phyloP scores from a whole-genome alignment of 495 filamentous ascomycete genomes.

The Aspergillus mulundensis region DNA sequence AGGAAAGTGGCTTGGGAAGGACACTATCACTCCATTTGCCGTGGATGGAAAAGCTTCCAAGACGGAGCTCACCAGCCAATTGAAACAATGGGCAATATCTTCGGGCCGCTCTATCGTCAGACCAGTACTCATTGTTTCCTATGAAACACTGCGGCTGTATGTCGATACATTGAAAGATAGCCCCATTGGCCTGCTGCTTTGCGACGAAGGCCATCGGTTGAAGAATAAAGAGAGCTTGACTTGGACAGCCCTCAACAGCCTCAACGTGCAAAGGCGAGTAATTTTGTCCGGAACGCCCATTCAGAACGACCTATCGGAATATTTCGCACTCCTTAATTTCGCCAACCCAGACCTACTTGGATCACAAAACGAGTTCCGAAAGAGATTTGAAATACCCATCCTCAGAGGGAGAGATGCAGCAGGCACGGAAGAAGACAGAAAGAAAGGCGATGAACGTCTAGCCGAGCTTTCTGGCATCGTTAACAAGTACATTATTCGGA shows the following conservation, averaged over 20 bases:
- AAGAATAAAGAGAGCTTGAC: conserved; percentile 98
- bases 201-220: conserved; percentile 96
- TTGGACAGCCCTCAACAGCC: conserved; percentile 80
- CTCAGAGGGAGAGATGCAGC: conserved; percentile 87
- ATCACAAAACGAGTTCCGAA: conserved; percentile 86
- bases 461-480: conserved; percentile 76
- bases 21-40: conserved; percentile 89
- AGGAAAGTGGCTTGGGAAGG: conserved; percentile 92
- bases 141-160: conserved; percentile 91
- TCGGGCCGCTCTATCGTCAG: conserved; percentile 84
- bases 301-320: conserved; percentile 96
- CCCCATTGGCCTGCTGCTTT: conserved; percentile 90
- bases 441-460: conserved; percentile 81
- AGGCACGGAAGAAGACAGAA: conserved; percentile 75
- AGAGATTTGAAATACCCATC: conserved; percentile 91
- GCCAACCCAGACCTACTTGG: conserved; percentile 93
- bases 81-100: conserved; percentile 92
- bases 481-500: conserved; percentile 98
- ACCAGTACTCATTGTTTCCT: conserved; percentile 98
- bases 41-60: conserved; percentile 96
- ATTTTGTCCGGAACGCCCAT: conserved; percentile 97
- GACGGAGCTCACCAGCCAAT: conserved; percentile 80
- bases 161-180: conserved; percentile 81
- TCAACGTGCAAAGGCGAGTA: conserved; percentile 87
- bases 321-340: conserved; percentile 94